Percentiles rank a stretch among this genome's conserved stretches.
These are phyloP conservation scores for Elymus sibiricus DNA, from an alignment of 176 grass and related monocot genomes.

Conservation along the genomic window DNA sequence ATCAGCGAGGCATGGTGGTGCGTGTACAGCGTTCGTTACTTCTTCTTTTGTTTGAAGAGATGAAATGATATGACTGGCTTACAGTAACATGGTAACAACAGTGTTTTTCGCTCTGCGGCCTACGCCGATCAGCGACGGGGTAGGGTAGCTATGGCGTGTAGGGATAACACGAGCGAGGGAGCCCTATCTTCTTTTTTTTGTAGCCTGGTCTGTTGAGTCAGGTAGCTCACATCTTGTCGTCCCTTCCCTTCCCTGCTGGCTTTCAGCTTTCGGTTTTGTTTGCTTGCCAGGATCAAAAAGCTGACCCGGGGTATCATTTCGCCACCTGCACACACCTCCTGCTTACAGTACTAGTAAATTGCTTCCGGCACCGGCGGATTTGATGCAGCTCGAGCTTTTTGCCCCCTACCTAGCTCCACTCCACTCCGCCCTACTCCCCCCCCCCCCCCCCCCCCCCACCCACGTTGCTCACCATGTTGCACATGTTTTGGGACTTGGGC, in stretches of 20 bases:
- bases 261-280: slow-evolving; percentile 52
- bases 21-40: too few species aligned
- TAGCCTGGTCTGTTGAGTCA: neutral
- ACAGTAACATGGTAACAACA: neutral
- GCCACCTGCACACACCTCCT: slow-evolving; percentile 1
- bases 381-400: neutral
- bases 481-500: slow-evolving; percentile 2
- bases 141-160: neutral
- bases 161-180: neutral
- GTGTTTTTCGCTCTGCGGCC: neutral
- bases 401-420: neutral
- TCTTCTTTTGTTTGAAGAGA: neutral
- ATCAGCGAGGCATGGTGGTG: too few species aligned
- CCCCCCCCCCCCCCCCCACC: too few species aligned
- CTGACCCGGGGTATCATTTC: slow-evolving; percentile 45
- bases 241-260: neutral
- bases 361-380: neutral
- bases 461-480: neutral
- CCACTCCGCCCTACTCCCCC: neutral
- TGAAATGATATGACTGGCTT: neutral
- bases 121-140: neutral
- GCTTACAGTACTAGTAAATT: neutral
- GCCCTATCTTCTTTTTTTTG: neutral
- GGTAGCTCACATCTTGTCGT: slow-evolving; percentile 25
- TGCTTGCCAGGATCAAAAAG: slow-evolving; percentile 44